Evolutionary conservation across 768 basidiomycete genomes (phyloP), one percentile per base, ranked within the genome.

Genomic region (Gymnopilus dilepis): DNA sequence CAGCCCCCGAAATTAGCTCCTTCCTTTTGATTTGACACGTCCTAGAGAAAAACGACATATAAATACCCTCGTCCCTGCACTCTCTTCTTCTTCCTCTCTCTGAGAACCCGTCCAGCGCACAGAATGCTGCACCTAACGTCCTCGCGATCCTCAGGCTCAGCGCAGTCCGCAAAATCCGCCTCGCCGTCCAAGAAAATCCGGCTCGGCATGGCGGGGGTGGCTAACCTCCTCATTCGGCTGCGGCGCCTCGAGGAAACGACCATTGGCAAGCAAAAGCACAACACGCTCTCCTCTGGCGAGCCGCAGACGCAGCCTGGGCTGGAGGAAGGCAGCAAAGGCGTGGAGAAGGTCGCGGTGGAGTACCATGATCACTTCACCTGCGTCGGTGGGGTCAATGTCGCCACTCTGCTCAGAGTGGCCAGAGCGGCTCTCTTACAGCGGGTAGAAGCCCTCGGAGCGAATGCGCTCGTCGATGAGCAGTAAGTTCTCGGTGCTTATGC

Each of bases 381-480:
- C 65, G 74, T 74, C 3, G 86, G 82, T 47, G 90, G 82, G 1
- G 90, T 92, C 31, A 87, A 90, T 67, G 78, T 84, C 34, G 68
- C 73, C 21, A 82, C 81, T 57, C 77, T 92, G 13, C 74, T 92
- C 51, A 75, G 87, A 12, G 82, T 80, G 4, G 82, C 86, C 28
- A 80, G 88, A 48, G 72, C 76, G 2, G 73, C 76, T 41, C 70
- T 91, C 58, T 67, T 87, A 54, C 81, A 85, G 61, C 76, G 78
- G 57, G 85, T 85, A 15, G 74, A 78, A 55, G 64, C 69, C 8
- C 64, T 83, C 19, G 87, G 85, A 15, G 86, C 81, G 3, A 87
- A 86, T 66, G 84, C 84, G 1, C 78, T 92, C 56, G 82, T 87
- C 2, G 85, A 91, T 41, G 91, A 92, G 69, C 79, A 82, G 91